Conservation (phyloP, 1,284 basidiomycete species). For the Cryptococcus hybrid region DNA sequence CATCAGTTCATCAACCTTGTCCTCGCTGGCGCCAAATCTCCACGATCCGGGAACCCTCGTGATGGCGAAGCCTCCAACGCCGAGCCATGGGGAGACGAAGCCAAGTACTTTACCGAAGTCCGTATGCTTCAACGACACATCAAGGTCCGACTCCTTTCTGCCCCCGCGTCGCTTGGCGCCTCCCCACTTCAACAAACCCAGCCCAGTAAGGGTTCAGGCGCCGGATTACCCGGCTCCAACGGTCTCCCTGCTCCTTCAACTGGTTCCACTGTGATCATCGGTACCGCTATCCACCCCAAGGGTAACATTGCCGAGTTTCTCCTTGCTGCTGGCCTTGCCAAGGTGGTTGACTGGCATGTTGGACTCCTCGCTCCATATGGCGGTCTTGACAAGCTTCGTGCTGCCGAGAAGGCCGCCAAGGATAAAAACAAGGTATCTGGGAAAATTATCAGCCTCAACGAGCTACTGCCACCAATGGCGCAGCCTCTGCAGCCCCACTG, state of each 20-base stretch:
- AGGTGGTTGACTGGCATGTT: conserved; percentile 96
- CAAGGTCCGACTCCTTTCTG: conserved; percentile 79
- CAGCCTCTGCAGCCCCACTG: conserved; percentile 8
- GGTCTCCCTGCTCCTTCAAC: conserved; percentile 45
- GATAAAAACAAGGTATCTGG: conserved; percentile 74
- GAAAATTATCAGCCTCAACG: conserved; percentile 57
- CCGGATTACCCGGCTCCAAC: conserved; percentile 7
- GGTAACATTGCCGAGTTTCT: conserved; percentile 94
- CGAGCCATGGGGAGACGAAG: conserved; percentile 84
- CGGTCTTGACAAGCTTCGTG: conserved; percentile 79
- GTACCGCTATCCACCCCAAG: conserved; percentile 83
- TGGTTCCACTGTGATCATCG: conserved; percentile 83
- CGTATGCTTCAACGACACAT: conserved; percentile 78
- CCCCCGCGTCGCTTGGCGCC: conserved; percentile 38
- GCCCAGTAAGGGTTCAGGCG: conserved; percentile 48
- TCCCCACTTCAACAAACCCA: conserved; percentile 76
- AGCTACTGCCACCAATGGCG: conserved; percentile 5
- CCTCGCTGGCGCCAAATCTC: conserved; percentile 80
- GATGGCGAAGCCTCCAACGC: conserved; percentile 64
- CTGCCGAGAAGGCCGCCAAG: conserved; percentile 80
- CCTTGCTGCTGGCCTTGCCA: conserved; percentile 78
- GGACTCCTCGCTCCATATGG: conserved; percentile 81
- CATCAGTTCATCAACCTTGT: conserved; percentile 60
- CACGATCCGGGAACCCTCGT: conserved; percentile 64
- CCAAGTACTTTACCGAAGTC: conserved; percentile 91